Evolutionary conservation across 2,329 filamentous ascomycete species (phyloP).

Genomic region (Alternaria sp.): DNA sequence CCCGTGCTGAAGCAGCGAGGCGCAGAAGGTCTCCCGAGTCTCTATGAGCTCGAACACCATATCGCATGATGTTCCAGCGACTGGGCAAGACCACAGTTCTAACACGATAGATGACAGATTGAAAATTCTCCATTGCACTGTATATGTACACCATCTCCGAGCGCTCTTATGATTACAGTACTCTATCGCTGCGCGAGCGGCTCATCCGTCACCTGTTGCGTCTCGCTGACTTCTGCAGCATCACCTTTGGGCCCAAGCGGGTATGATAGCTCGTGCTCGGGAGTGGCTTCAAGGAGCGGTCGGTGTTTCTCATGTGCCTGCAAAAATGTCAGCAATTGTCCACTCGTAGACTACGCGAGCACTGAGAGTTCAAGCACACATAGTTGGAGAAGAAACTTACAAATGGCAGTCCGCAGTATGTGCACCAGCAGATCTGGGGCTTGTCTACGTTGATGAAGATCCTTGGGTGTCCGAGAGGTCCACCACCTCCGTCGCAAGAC

Average conservation of each 20-base stretch:
- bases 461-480: conserved; percentile 85
- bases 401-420: conserved; percentile 92
- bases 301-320: conserved; percentile 92
- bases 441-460: conserved; percentile 99
- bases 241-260: conserved; percentile 73
- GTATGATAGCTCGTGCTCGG: conserved; percentile 79
- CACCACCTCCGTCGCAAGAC: conserved; percentile 90
- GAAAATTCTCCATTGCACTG: conserved; percentile 21
- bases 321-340: conserved; percentile 18
- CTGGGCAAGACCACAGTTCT: neutral
- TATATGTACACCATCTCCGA: conserved; percentile 36
- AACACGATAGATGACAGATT: neutral
- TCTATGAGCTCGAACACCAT: neutral
- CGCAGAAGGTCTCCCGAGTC: neutral
- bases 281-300: conserved; percentile 81
- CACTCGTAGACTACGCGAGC: neutral
- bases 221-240: conserved; percentile 65
- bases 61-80: neutral
- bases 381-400: conserved; percentile 64
- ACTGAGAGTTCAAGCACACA: neutral
- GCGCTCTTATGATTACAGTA: neutral
- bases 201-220: conserved; percentile 66
- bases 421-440: conserved; percentile 88
- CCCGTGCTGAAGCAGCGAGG: neutral
- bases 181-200: conserved; percentile 66